phyloP scores from a whole-genome alignment of 129 eudicot genomes.

The Lonicera japonica region DNA sequence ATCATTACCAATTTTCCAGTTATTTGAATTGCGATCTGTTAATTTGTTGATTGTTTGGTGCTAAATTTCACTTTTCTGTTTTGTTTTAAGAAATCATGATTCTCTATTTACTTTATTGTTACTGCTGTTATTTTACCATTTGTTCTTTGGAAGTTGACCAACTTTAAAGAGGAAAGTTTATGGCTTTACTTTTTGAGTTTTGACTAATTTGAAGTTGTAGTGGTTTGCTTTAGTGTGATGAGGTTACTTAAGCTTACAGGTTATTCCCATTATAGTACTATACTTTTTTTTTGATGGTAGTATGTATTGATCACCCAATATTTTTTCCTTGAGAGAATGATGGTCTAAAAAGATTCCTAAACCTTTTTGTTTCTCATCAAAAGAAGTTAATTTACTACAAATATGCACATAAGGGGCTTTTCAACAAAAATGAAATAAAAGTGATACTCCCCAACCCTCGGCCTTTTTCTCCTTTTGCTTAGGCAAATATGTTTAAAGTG shows the following conservation, averaged over 20 bases:
- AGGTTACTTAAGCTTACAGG: no score
- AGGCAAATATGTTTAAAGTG: neutral
- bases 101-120: neutral
- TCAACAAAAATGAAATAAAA: no score
- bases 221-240: no score
- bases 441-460: neutral
- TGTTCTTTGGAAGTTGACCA: conserved; percentile 7
- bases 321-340: no score
- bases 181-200: neutral
- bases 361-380: no score
- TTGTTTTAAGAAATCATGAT: neutral
- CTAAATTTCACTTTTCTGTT: neutral
- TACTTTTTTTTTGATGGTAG: no score
- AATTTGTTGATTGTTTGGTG: neutral
- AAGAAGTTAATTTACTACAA: neutral
- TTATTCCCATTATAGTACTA: no score
- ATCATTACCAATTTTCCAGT: neutral
- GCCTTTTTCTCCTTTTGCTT: neutral
- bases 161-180: neutral
- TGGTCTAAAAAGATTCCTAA: no score
- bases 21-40: neutral
- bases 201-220: neutral
- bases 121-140: neutral
- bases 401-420: neutral
- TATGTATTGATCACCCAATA: no score